Evolutionary conservation across 2,329 filamentous ascomycete species (phyloP).

Genomic region (Calcarisporium arbuscula): DNA sequence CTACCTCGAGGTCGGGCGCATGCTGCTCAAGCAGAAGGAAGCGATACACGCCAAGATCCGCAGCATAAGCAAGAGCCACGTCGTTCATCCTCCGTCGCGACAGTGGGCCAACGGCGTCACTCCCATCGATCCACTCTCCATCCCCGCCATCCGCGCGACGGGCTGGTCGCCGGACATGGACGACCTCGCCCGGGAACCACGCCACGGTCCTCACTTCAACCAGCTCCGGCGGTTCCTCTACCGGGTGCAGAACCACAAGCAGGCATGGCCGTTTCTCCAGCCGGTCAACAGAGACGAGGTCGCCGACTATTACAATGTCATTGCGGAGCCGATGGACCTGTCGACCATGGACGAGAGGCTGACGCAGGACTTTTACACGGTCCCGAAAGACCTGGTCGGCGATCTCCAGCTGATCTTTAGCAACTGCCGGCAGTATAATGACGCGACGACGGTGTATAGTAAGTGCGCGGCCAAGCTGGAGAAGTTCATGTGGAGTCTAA

Average conservation of each 20-base stretch:
- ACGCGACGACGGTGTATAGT: constrained; percentile 66
- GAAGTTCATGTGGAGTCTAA: constrained; percentile 67
- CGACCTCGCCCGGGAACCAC: constrained; percentile 65
- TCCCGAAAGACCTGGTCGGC: constrained; percentile 64
- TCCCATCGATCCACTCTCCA: constrained; percentile 71
- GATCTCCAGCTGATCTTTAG: constrained; percentile 67
- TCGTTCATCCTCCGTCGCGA: constrained; percentile 76
- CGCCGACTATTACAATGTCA: constrained; percentile 72
- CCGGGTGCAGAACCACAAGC: constrained; percentile 66
- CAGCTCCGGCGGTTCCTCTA: constrained; percentile 66
- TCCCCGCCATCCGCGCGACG: constrained; percentile 74
- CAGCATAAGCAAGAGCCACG: constrained; percentile 81
- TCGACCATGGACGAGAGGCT: constrained; percentile 69
- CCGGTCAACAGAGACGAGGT: constrained; percentile 73
- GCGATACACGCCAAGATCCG: constrained; percentile 91
- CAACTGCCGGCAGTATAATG: constrained; percentile 70
- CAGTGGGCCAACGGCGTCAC: constrained; percentile 73
- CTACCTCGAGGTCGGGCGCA: constrained; percentile 86
- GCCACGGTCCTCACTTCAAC: constrained; percentile 70
- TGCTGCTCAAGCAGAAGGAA: constrained; percentile 97
- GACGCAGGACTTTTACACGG: constrained; percentile 64
- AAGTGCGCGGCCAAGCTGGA: constrained; percentile 67
- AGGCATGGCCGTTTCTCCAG: constrained; percentile 68
- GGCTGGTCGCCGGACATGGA: constrained; percentile 94
- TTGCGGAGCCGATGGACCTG: constrained; percentile 71